phyloP scores from a whole-genome alignment of 805 yeast genomes.

The Soucietia sequanensis region DNA sequence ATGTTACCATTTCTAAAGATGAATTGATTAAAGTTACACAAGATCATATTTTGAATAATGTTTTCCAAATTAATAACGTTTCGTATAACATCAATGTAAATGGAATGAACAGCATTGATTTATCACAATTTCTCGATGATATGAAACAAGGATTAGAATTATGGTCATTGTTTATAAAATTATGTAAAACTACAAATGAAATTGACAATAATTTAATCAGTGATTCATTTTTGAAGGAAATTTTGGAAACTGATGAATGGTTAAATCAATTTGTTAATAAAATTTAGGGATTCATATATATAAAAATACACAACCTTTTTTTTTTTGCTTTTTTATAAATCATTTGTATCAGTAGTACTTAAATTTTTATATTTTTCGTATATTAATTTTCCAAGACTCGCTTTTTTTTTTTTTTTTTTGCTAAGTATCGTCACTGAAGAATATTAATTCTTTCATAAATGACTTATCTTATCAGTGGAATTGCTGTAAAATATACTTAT shows the following conservation, averaged over 20 bases:
- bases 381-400: too few relatives aligned
- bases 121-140: conserved; percentile 29
- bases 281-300: too few relatives aligned
- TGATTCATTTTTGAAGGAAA: conserved; percentile 19
- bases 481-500: too few relatives aligned
- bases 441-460: too few relatives aligned
- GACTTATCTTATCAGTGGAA: too few relatives aligned
- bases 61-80: conserved; percentile 36
- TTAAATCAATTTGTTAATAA: conserved; percentile 23
- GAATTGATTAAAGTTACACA: conserved; percentile 24
- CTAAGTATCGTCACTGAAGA: too few relatives aligned
- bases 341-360: too few relatives aligned
- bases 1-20: conserved; percentile 17
- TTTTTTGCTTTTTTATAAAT: too few relatives aligned
- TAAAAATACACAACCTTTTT: too few relatives aligned
- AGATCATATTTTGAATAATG: conserved; percentile 34
- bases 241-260: conserved; percentile 31
- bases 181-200: conserved; percentile 23
- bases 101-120: conserved; percentile 39
- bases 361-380: too few relatives aligned
- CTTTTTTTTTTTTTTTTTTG: too few relatives aligned
- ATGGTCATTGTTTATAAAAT: conserved; percentile 33
- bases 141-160: conserved; percentile 30
- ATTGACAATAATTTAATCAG: conserved; percentile 25
- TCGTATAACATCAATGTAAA: conserved; percentile 41